Conservation (phyloP, 1,284 basidiomycete species). For the Takashimella tepidaria region DNA sequence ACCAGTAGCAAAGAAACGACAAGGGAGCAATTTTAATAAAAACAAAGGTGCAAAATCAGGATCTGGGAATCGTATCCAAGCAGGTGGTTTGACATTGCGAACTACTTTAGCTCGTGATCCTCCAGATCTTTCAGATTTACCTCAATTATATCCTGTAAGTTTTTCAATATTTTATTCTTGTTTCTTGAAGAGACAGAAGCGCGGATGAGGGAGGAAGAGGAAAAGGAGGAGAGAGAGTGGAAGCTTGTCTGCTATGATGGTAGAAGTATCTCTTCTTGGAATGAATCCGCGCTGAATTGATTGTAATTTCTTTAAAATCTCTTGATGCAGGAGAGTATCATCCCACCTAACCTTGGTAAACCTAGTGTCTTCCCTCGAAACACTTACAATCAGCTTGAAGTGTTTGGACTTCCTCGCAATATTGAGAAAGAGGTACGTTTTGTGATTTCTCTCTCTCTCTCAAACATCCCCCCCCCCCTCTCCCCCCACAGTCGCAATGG, state of each 20-base stretch:
- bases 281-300: no score
- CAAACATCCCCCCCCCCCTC: no score
- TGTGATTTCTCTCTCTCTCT: no score
- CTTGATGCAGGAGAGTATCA: constrained; percentile 21
- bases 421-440: constrained; percentile 40
- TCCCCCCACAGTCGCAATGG: no score
- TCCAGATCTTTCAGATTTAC: constrained; percentile 30
- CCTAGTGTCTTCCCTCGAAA: constrained; percentile 28
- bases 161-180: no score
- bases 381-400: constrained; percentile 28
- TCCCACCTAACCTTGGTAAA: constrained; percentile 28
- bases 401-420: constrained; percentile 37
- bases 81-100: constrained; percentile 17
- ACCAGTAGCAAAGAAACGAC: constrained; percentile 2
- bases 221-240: not conserved
- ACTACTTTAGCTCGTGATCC: constrained; percentile 22
- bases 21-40: constrained; percentile 2
- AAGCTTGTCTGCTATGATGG: no score
- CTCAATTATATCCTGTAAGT: constrained; percentile 31
- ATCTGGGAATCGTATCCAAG: constrained; percentile 1
- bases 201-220: not conserved
- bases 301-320: not conserved
- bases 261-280: no score
- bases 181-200: no score
- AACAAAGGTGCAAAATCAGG: not conserved